Percentiles rank a stretch among this genome's conserved stretches.
Evolutionary conservation across 176 grass and related monocot genomes (phyloP).

Genomic region (Rhynchospora tenuis): DNA sequence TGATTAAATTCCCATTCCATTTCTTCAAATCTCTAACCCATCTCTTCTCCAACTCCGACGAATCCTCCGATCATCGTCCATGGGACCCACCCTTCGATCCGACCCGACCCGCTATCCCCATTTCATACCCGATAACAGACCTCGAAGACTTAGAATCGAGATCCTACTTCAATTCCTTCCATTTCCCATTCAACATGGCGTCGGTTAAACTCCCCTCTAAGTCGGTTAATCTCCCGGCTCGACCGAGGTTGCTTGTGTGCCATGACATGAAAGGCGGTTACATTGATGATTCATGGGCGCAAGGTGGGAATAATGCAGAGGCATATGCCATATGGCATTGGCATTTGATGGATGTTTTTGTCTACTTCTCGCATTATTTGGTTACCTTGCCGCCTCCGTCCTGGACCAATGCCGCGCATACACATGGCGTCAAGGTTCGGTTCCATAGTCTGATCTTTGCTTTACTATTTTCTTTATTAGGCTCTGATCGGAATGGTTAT

Average conservation of each 20-base stretch:
- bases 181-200: slow-evolving; percentile 72
- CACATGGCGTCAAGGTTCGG: slow-evolving; percentile 80
- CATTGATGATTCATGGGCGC: slow-evolving; percentile 56
- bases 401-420: slow-evolving; percentile 88
- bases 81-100: slow-evolving; percentile 77
- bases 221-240: slow-evolving; percentile 28
- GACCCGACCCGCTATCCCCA: slow-evolving; percentile 48
- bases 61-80: slow-evolving; percentile 21
- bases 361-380: slow-evolving; percentile 95
- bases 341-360: slow-evolving; percentile 87
- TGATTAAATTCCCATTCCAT: neutral
- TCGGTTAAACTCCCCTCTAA: slow-evolving; percentile 30
- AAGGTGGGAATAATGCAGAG: slow-evolving; percentile 50
- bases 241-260: slow-evolving; percentile 71
- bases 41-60: slow-evolving; percentile 6
- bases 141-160: slow-evolving; percentile 57
- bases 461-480: too few species aligned
- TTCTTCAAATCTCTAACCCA: neutral
- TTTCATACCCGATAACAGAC: slow-evolving; percentile 80
- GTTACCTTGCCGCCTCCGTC: slow-evolving; percentile 82
- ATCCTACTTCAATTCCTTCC: slow-evolving; percentile 72
- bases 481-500: too few species aligned
- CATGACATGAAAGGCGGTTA: slow-evolving; percentile 90
- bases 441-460: too few species aligned
- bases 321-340: slow-evolving; percentile 95